Conservation (phyloP, 192 early-diverging fungal genomes). For the Radiomyces spectabilis region DNA sequence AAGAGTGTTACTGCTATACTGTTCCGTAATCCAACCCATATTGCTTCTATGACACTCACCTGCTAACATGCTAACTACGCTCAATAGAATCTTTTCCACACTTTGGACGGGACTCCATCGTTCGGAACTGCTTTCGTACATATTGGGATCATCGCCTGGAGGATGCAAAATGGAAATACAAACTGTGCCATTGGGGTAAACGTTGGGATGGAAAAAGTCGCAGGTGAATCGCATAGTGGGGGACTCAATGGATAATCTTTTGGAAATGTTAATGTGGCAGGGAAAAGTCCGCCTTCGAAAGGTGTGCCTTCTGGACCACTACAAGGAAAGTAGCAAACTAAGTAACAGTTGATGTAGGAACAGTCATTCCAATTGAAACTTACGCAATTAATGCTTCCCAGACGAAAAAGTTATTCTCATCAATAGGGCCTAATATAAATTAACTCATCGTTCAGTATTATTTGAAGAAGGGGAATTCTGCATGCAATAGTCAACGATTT, state of each 20-base stretch:
- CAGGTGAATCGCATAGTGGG: constrained; percentile 93
- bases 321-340: constrained; percentile 24
- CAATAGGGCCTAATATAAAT: constrained; percentile 56
- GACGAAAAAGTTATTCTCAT: constrained; percentile 81
- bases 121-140: constrained; percentile 94
- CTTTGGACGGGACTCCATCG: constrained; percentile 97
- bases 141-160: constrained; percentile 96
- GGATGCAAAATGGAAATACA: constrained; percentile 98
- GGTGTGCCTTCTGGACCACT: constrained; percentile 90
- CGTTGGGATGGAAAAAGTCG: constrained; percentile 93
- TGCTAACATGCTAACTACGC: constrained; percentile 92
- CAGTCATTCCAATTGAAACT: constrained; percentile 12
- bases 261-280: constrained; percentile 82
- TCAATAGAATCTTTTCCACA: constrained; percentile 95
- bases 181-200: constrained; percentile 92
- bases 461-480: too few species aligned
- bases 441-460: too few species aligned
- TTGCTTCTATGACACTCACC: constrained; percentile 32
- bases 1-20: too few species aligned
- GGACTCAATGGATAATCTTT: constrained; percentile 94
- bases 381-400: constrained; percentile 88
- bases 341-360: not conserved
- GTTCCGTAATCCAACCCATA: not conserved
- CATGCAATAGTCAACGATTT: constrained; percentile 5
- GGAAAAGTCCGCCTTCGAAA: constrained; percentile 92